Evolutionary conservation across 2,329 filamentous ascomycete species (phyloP).

Genomic region (Phoma herbarum): DNA sequence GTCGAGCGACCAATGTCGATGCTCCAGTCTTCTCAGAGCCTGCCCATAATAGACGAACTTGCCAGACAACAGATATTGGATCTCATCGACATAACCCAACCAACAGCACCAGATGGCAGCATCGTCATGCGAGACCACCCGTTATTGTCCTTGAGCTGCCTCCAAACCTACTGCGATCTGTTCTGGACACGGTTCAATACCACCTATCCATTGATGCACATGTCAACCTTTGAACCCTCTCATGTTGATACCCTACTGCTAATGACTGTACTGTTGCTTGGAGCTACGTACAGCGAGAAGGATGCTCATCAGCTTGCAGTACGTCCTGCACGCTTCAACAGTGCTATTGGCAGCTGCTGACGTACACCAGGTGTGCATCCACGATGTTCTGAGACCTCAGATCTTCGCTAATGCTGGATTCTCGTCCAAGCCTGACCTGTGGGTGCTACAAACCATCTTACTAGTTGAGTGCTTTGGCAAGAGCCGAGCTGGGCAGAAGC

Average conservation of each 20-base stretch:
- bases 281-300: slow-evolving; percentile 68
- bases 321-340: slow-evolving; percentile 21
- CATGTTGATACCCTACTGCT: slow-evolving; percentile 63
- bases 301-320: slow-evolving; percentile 67
- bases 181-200: slow-evolving; percentile 70
- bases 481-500: slow-evolving; percentile 68
- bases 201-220: slow-evolving; percentile 67
- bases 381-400: slow-evolving; percentile 66
- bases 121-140: slow-evolving; percentile 60
- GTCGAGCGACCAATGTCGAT: slow-evolving; percentile 49
- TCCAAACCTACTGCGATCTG: slow-evolving; percentile 66
- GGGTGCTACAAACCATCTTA: slow-evolving; percentile 69
- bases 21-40: slow-evolving; percentile 42
- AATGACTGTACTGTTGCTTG: slow-evolving; percentile 65
- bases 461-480: slow-evolving; percentile 72
- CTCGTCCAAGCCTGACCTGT: slow-evolving; percentile 66
- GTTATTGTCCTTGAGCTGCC: slow-evolving; percentile 59
- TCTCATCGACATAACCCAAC: slow-evolving; percentile 61
- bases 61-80: slow-evolving; percentile 57
- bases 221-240: slow-evolving; percentile 64
- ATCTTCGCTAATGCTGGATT: slow-evolving; percentile 68
- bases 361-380: slow-evolving; percentile 60
- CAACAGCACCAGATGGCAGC: slow-evolving; percentile 59
- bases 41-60: slow-evolving; percentile 54
- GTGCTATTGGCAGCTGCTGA: slow-evolving; percentile 2